Conservation (phyloP, 2,329 filamentous ascomycete genomes). For the Cercospora sp. region DNA sequence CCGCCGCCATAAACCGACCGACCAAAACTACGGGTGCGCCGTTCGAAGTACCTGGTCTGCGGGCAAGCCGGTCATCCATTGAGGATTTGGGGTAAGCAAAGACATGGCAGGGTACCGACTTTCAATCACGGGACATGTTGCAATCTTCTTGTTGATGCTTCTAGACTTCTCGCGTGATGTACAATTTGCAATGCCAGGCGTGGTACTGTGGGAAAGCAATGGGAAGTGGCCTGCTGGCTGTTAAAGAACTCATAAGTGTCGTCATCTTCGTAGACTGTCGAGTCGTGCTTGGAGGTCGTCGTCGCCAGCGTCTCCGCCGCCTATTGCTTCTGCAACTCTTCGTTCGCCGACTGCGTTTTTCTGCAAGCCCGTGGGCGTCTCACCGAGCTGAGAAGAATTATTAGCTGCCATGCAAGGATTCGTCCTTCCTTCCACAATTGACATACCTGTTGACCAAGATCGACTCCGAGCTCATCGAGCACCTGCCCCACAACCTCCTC, state of each 20-base stretch:
- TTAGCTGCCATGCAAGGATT: slow-evolving; percentile 15
- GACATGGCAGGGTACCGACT: not conserved
- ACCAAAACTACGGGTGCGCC: not conserved
- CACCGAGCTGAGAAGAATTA: slow-evolving; percentile 67
- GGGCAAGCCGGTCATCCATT: not conserved
- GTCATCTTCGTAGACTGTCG: slow-evolving; percentile 66
- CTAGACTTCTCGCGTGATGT: not conserved
- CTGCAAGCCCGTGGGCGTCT: slow-evolving; percentile 83
- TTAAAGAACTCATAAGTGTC: slow-evolving; percentile 17
- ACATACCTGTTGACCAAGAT: slow-evolving; percentile 84
- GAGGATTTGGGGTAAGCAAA: not conserved
- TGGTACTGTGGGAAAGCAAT: not conserved
- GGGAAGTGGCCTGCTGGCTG: not conserved
- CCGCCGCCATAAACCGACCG: not conserved
- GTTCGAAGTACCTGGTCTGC: not conserved
- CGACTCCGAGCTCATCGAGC: slow-evolving; percentile 92
- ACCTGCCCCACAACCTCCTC: slow-evolving; percentile 97
- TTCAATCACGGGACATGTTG: not conserved
- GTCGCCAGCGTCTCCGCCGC: slow-evolving; percentile 65
- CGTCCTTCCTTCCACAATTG: not conserved
- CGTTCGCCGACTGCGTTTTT: slow-evolving; percentile 70
- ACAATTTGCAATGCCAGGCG: not conserved
- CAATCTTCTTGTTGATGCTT: not conserved
- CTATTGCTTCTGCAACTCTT: slow-evolving; percentile 83
- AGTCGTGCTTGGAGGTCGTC: slow-evolving; percentile 92